phyloP scores from a whole-genome alignment of 352 stramenopile species.

The Phytopythium chamaehyphon region DNA sequence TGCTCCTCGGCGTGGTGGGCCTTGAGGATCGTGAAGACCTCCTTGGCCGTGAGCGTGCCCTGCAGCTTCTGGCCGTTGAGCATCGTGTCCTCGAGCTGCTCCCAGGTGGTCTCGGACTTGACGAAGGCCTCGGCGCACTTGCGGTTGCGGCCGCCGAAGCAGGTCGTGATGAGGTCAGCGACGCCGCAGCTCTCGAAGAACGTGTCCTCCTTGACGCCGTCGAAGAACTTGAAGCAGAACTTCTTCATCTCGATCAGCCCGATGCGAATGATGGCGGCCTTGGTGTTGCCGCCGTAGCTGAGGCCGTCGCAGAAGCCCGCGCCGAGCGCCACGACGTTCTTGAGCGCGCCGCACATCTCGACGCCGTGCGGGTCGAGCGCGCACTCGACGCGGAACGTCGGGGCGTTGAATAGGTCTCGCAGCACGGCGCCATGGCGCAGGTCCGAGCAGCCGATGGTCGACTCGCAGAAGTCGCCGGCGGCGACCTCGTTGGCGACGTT shows the following conservation, averaged over 20 bases:
- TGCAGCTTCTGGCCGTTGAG: slow-evolving; percentile 98
- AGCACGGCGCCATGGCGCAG: slow-evolving; percentile 66
- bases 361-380: slow-evolving; percentile 92
- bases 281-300: slow-evolving; percentile 95
- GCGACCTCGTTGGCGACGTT: slow-evolving; percentile 98
- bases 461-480: slow-evolving; percentile 94
- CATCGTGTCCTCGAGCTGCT: slow-evolving; percentile 92
- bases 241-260: slow-evolving; percentile 95
- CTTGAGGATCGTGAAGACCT: slow-evolving; percentile 92
- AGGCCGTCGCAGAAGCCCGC: slow-evolving; percentile 97
- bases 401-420: slow-evolving; percentile 72
- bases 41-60: slow-evolving; percentile 92
- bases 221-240: slow-evolving; percentile 93
- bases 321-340: slow-evolving; percentile 97
- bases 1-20: slow-evolving; percentile 68
- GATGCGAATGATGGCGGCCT: slow-evolving; percentile 95
- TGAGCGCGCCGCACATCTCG: slow-evolving; percentile 95
- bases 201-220: slow-evolving; percentile 90
- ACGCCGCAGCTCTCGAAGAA: slow-evolving; percentile 97
- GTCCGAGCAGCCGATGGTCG: slow-evolving; percentile 90
- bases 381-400: slow-evolving; percentile 92
- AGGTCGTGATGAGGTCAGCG: slow-evolving; percentile 98
- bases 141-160: slow-evolving; percentile 96
- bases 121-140: slow-evolving; percentile 96
- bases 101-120: slow-evolving; percentile 70